Base-by-base conservation (phyloP, 192 early-diverging fungal species). In the Umbelopsis vinacea region DNA sequence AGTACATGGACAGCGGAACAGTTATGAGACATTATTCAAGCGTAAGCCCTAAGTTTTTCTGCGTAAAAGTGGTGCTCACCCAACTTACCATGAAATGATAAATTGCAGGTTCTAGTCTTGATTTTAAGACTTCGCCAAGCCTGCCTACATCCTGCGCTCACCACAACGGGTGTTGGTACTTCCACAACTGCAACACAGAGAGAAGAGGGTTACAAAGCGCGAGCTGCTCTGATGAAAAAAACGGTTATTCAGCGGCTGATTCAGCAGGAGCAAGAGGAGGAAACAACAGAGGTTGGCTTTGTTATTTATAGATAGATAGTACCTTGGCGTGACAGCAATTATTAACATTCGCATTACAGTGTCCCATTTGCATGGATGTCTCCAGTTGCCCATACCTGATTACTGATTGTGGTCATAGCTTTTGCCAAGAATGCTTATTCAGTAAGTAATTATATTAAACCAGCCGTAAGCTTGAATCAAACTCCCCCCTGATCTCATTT, bases 21-120 rank as follows among this genome's bases (percentile, higher is more conserved):
- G 84, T 88, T 2, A 83, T 88, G 81, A 79, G 82, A 43, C 84
- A 88, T 52, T 88, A 86, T 45, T 81, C 84, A 6, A 79, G 82
- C 35, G 83, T 85, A 81, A 69, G 80, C 48, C 46, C 11, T 57
- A 11, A 14, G 17, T 40, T 9, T 24, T 8, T 54, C 14, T 29
- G 46, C 43, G n/a, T 67, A 19, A 37, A 48, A 72, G 35, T 8
- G 53, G 57, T 66, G 37, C 63, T 21, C n/a, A 12, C 2, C n/a
- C 17, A 23, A 43, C 40, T 43, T 6, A 43, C 5, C 6, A 45
- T 43, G 24, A 24, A n/a, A 21, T 22, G 40, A n/a, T 57, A 33
- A 7, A 40, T 24, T 35, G 15, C 69, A 82, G 81, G 81, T 88
- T 19, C 26, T 88, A 68, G 74, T 83, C 4, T 70, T 88, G 0